phyloP scores from a whole-genome alignment of 768 basidiomycete species.

The Termitomyces titanicus region DNA sequence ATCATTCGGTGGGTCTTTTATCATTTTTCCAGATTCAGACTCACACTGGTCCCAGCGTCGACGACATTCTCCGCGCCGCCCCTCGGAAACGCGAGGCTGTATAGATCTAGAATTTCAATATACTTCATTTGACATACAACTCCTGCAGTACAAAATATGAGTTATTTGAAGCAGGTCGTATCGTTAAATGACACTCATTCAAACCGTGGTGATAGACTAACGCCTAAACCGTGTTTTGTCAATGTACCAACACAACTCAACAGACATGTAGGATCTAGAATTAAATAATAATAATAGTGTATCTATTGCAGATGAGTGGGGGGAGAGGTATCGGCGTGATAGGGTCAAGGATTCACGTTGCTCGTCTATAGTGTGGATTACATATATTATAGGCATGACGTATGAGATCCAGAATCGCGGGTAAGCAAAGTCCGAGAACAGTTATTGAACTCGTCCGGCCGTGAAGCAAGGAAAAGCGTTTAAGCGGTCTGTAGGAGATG shows the following conservation, averaged over 20 bases:
- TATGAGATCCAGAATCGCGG: slow-evolving; percentile 1
- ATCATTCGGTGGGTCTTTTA: slow-evolving; percentile 71
- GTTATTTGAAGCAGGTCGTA: too few species aligned
- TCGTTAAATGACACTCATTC: too few species aligned
- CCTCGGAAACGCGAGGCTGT: slow-evolving; percentile 85
- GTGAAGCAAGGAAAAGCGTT: neutral
- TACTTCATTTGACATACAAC: too few species aligned
- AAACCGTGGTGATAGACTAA: too few species aligned
- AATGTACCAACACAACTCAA: too few species aligned
- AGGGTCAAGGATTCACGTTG: slow-evolving; percentile 1
- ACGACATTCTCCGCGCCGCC: slow-evolving; percentile 85
- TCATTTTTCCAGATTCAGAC: neutral
- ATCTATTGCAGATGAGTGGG: slow-evolving; percentile 9
- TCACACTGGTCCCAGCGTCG: slow-evolving; percentile 52
- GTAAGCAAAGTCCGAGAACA: neutral
- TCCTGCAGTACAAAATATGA: too few species aligned
- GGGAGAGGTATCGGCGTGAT: slow-evolving; percentile 8
- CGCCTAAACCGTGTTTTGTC: neutral
- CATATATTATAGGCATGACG: slow-evolving; percentile 4
- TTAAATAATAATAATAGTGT: slow-evolving; percentile 10
- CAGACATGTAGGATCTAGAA: neutral
- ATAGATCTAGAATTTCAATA: too few species aligned
- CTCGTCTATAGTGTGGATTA: slow-evolving; percentile 7
- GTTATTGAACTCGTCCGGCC: slow-evolving; percentile 4
- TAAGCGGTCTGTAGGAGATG: neutral